A percentile compares a stretch with the other conserved stretches of the same genome.
Evolutionary conservation across 2,329 filamentous ascomycete species (phyloP).

Genomic region (Microascus cirrosus): DNA sequence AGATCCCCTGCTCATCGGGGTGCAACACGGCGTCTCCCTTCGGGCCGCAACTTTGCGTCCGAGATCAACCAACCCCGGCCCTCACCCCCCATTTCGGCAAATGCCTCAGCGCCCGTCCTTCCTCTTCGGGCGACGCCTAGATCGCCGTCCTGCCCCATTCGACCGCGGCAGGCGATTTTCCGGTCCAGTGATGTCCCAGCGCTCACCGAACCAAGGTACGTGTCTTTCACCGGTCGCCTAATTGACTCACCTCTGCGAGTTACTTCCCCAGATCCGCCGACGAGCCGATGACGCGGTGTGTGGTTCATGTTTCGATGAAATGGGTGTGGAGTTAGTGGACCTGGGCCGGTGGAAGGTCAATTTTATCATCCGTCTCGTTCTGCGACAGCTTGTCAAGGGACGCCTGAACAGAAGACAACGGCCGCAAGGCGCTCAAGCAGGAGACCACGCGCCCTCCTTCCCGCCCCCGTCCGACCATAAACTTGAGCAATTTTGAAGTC

Average conservation of each 20-base stretch:
- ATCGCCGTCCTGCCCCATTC: background rate
- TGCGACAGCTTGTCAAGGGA: background rate
- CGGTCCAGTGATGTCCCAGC: background rate
- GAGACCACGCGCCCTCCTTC: background rate
- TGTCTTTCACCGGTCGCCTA: conserved; percentile 1
- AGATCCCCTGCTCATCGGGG: background rate
- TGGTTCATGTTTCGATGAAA: background rate
- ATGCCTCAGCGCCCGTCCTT: background rate
- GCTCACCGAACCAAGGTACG: conserved; percentile 3
- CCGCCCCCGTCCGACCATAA: background rate
- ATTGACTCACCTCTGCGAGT: background rate
- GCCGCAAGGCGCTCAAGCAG: background rate
- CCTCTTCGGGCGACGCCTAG: background rate
- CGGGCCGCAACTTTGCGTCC: background rate
- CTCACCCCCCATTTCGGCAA: background rate
- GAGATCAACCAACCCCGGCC: background rate
- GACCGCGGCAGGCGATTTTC: background rate
- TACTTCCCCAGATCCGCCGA: background rate
- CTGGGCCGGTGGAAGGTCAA: background rate
- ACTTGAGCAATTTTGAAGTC: background rate
- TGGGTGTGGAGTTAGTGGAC: background rate
- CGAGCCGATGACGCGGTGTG: background rate
- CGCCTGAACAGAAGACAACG: background rate
- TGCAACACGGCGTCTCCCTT: background rate
- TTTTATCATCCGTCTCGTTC: background rate